Conservation (phyloP, 306 rosid species). For the Macrotyloma uniflorum region DNA sequence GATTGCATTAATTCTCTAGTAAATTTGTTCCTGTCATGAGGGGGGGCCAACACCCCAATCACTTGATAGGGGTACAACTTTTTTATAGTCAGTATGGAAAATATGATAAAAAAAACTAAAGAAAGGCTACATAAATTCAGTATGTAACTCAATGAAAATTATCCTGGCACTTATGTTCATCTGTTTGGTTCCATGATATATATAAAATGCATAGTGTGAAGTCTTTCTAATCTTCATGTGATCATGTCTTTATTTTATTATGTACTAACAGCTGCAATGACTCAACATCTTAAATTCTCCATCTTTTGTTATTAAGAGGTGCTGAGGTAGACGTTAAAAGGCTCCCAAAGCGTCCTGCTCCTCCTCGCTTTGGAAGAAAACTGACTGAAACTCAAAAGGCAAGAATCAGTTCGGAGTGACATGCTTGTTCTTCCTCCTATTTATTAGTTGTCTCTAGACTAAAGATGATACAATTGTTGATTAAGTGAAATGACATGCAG, state of each 20-base stretch:
- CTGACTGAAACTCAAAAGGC: conserved; percentile 85
- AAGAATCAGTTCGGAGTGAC: conserved; percentile 38
- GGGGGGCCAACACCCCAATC: neutral
- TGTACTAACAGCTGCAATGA: neutral
- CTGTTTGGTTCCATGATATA: neutral
- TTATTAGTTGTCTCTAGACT: conserved; percentile 8
- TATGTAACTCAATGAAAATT: conserved; percentile 20
- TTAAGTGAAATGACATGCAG: conserved; percentile 50
- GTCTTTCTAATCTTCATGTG: neutral
- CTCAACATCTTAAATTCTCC: conserved; percentile 12
- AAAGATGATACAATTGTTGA: conserved; percentile 32
- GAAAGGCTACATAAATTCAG: neutral
- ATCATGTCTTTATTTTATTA: neutral
- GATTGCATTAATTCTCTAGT: conserved; percentile 22
- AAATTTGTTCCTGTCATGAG: neutral
- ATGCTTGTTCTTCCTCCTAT: neutral
- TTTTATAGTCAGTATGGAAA: neutral
- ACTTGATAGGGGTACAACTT: neutral
- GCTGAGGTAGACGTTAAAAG: conserved; percentile 85
- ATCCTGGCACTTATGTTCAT: neutral
- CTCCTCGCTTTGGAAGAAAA: conserved; percentile 91
- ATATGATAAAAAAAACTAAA: neutral
- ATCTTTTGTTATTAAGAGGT: conserved; percentile 58
- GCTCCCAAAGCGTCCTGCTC: conserved; percentile 87
- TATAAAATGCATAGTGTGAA: neutral